Evolutionary conservation across 2,329 filamentous ascomycete genomes (phyloP).

Genomic region (Cryoendolithus antarcticus): DNA sequence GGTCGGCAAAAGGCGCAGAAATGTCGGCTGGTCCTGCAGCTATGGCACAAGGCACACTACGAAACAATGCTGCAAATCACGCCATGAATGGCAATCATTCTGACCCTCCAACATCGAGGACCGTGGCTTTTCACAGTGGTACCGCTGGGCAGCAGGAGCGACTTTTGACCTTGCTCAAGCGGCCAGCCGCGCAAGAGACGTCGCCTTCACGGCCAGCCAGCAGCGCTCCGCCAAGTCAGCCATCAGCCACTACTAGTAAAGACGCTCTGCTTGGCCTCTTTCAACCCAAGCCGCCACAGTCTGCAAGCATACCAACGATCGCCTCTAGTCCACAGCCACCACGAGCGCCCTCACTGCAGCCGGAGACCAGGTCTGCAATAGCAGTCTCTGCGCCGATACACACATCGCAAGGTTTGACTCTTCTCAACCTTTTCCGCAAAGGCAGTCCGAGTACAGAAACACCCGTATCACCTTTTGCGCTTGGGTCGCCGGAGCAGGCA

Average conservation of each 20-base stretch:
- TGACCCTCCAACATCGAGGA: too few relatives aligned
- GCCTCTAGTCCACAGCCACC: conserved; percentile 14
- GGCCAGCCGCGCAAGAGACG: conserved; percentile 5
- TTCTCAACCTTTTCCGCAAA: conserved; percentile 19
- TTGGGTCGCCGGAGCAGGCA: conserved; percentile 14
- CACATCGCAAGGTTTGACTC: conserved; percentile 11
- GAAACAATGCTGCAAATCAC: too few relatives aligned
- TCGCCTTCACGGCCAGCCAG: conserved; percentile 51
- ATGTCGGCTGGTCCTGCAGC: too few relatives aligned
- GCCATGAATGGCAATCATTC: too few relatives aligned
- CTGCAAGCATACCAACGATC: not conserved
- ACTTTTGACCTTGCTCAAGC: too few relatives aligned
- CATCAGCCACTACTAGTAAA: too few relatives aligned
- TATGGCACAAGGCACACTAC: too few relatives aligned
- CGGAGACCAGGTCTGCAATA: conserved; percentile 10
- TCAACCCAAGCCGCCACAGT: not conserved
- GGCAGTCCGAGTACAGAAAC: conserved; percentile 15
- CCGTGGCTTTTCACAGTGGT: too few relatives aligned
- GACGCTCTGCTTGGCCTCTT: too few relatives aligned
- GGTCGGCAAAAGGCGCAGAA: too few relatives aligned
- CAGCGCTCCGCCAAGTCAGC: conserved; percentile 41
- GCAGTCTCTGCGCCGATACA: conserved; percentile 5
- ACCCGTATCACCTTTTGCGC: conserved; percentile 20
- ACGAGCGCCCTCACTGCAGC: conserved; percentile 15
- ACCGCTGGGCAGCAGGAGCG: too few relatives aligned